Evolutionary conservation across 1,284 basidiomycete genomes (phyloP).

Genomic region (Ceratobasidium sp.): DNA sequence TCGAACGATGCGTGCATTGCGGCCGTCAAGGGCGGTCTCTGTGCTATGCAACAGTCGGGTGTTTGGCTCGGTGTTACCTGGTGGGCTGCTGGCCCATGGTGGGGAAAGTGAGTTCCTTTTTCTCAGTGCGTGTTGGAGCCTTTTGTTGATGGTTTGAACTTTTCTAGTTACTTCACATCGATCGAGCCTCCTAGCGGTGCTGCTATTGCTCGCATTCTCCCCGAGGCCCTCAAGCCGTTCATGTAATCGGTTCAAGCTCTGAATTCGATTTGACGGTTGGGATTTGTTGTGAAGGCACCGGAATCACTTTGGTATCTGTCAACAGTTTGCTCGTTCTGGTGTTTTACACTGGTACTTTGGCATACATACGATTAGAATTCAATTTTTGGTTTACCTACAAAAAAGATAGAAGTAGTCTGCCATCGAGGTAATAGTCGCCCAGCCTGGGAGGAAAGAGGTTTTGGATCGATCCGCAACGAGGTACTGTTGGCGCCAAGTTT

Average conservation of each 20-base stretch:
- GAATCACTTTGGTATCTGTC: not conserved
- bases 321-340: not conserved
- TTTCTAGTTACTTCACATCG: constrained; percentile 36
- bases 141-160: not conserved
- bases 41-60: constrained; percentile 64
- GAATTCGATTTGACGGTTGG: not conserved
- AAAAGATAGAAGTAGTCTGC: not conserved
- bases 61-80: constrained; percentile 61
- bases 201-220: constrained; percentile 60
- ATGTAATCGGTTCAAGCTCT: constrained; percentile 49
- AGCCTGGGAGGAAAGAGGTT: too few species aligned
- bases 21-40: constrained; percentile 65
- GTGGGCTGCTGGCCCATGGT: constrained; percentile 43
- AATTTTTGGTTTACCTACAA: not conserved
- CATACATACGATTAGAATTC: not conserved
- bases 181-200: constrained; percentile 62
- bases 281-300: not conserved
- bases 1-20: constrained; percentile 60
- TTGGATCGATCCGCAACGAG: too few species aligned
- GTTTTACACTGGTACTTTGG: constrained; percentile 8
- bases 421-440: too few species aligned
- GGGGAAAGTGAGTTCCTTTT: constrained; percentile 10
- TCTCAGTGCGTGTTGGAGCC: not conserved
- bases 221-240: constrained; percentile 64
- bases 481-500: not conserved